Conservation (phyloP, 2,329 filamentous ascomycete species). For the Zelopaecilomyces penicillatus region DNA sequence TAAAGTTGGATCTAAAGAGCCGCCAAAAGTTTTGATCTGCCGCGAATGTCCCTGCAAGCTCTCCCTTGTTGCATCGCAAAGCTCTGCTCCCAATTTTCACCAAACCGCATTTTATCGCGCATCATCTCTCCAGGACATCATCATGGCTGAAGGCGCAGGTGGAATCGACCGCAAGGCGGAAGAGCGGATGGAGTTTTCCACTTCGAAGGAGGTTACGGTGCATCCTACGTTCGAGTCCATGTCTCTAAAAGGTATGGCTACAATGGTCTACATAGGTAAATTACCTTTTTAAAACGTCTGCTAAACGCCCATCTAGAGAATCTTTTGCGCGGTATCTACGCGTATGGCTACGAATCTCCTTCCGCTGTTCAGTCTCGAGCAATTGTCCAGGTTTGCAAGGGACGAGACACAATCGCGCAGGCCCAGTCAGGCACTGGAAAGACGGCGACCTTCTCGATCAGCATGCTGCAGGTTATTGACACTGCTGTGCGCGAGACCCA, state of each 20-base stretch:
- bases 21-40: slow-evolving; percentile 19
- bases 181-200: slow-evolving; percentile 96
- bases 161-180: slow-evolving; percentile 85
- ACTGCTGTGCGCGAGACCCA: slow-evolving; percentile 88
- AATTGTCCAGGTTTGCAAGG: slow-evolving; percentile 98
- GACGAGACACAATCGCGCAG: slow-evolving; percentile 96
- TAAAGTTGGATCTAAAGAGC: background rate
- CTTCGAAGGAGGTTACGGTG: slow-evolving; percentile 94
- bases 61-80: background rate
- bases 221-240: slow-evolving; percentile 92
- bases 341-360: slow-evolving; percentile 96
- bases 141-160: slow-evolving; percentile 74
- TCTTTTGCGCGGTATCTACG: slow-evolving; percentile 92
- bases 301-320: slow-evolving; percentile 53
- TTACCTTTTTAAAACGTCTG: slow-evolving; percentile 74
- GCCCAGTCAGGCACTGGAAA: slow-evolving; percentile 96
- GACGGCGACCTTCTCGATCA: slow-evolving; percentile 93
- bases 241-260: slow-evolving; percentile 73
- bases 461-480: slow-evolving; percentile 91
- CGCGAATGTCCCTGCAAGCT: background rate
- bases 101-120: background rate
- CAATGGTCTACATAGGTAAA: background rate
- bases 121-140: slow-evolving; percentile 21
- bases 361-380: slow-evolving; percentile 96
- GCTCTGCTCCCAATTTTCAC: background rate